Conservation (phyloP, 352 stramenopile genomes). For the Pythium scleroteichum region DNA sequence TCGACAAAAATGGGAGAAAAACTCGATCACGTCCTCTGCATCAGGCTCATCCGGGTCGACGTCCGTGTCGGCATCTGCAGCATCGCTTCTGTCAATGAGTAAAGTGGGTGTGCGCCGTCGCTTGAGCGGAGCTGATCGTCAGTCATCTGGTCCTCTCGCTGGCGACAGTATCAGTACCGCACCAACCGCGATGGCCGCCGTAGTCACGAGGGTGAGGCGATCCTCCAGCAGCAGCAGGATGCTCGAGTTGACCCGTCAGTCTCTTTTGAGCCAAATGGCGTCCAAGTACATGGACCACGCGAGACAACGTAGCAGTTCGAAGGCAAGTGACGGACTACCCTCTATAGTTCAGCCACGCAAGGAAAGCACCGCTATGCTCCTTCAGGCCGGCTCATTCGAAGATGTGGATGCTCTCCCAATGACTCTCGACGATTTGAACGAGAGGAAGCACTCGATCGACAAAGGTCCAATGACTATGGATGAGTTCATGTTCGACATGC, state of each 20-base stretch:
- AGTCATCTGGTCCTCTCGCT: neutral
- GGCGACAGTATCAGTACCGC: constrained; percentile 14
- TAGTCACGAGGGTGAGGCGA: neutral
- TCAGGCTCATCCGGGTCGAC: constrained; percentile 1
- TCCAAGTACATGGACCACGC: constrained; percentile 23
- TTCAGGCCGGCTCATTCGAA: constrained; percentile 19
- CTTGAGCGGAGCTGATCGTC: constrained; percentile 18
- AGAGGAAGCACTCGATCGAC: constrained; percentile 16
- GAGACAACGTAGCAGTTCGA: constrained; percentile 18
- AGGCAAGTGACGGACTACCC: constrained; percentile 9
- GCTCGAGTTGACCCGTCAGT: neutral
- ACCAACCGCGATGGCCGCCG: constrained; percentile 11
- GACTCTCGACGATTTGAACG: constrained; percentile 26
- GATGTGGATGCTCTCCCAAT: constrained; percentile 24
- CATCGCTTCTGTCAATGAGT: constrained; percentile 23
- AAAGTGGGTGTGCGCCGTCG: constrained; percentile 22
- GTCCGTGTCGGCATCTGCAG: constrained; percentile 2
- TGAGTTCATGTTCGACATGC: constrained; percentile 25
- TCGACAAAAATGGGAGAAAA: constrained; percentile 4
- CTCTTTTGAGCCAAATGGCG: constrained; percentile 19
- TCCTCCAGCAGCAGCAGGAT: constrained; percentile 23
- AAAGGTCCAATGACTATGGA: constrained; percentile 30
- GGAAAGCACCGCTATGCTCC: constrained; percentile 18
- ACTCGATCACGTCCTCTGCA: neutral
- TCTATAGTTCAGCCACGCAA: constrained; percentile 17